Evolutionary conservation across 164 flowering plant species (phyloP), one percentile per base, ranked within the genome.

Genomic region (Sedum album): DNA sequence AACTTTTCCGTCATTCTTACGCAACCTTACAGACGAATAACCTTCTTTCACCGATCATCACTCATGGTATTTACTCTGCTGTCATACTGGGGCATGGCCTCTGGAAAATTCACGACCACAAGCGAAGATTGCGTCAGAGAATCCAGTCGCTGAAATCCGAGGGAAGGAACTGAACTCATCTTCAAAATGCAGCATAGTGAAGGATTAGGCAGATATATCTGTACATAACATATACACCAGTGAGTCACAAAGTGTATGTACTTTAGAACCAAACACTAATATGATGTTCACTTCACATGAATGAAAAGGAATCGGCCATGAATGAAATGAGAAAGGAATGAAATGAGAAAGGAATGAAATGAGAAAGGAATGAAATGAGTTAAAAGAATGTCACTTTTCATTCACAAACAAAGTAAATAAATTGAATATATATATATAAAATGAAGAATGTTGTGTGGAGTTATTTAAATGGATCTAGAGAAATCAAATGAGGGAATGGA

Each of bases 51-150:
- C 97, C 97, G 13, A 93, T 93, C 38, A 84, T 93, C 70, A 93
- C 98, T 18, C 98, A 90, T 57, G 97, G 93, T 1, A 89, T 93
- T 78, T 93, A 93, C 84, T 93, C 96, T 0, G 75, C 87, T 25
- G 91, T 87, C 3, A 80, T 93, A 60, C 55, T 89, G 78, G 96
- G 97, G 44, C 91, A 88, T 53, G 97, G 97, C 51, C 86, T 89
- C 2, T 89, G 93, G 94, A 91, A 93, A 75, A 90, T 93, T 53
- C 88, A 90, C 31, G 84, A 89, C 46, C 94, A 91, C 66, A 71
- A 79, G 74, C 78, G 88, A 68, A 82, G 90, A 72, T 79, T 93
- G 60, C 94, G 85, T 31, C 88, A 85, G 67, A 76, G 97, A 81
- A 79, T 91, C 69, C 87, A 81, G 39, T 85, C 81, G 72, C 88